These are phyloP conservation scores for Didymella pomorum DNA, from an alignment of 2,329 filamentous ascomycete genomes.

Conservation along the genomic window DNA sequence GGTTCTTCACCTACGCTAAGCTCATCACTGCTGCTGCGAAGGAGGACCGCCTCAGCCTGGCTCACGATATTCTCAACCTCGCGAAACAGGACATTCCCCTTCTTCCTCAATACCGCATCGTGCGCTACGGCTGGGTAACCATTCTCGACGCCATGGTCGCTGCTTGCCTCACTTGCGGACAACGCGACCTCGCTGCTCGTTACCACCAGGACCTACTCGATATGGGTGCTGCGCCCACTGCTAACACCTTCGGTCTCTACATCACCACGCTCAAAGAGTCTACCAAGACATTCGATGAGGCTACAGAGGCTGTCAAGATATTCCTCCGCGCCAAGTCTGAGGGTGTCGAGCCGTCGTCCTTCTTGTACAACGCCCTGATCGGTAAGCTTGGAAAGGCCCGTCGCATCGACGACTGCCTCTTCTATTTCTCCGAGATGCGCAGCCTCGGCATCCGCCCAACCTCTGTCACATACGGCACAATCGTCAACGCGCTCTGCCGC, in stretches of 20 bases:
- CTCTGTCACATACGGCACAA: slow-evolving; percentile 96
- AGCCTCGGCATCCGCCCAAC: slow-evolving; percentile 91
- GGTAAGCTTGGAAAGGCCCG: slow-evolving; percentile 98
- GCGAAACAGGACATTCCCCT: slow-evolving; percentile 89
- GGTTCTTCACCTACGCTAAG: slow-evolving; percentile 97
- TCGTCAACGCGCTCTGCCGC: slow-evolving; percentile 96
- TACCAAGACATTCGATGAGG: slow-evolving; percentile 96
- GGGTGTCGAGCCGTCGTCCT: slow-evolving; percentile 93
- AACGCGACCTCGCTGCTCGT: slow-evolving; percentile 80
- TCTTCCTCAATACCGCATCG: slow-evolving; percentile 81
- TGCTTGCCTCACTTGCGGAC: slow-evolving; percentile 83
- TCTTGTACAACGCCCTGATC: slow-evolving; percentile 97
- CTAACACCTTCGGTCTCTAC: slow-evolving; percentile 97
- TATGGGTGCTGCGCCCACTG: slow-evolving; percentile 89
- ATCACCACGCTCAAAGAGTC: slow-evolving; percentile 99
- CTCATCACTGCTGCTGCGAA: slow-evolving; percentile 90
- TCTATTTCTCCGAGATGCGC: slow-evolving; percentile 98
- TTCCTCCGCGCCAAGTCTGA: slow-evolving; percentile 93
- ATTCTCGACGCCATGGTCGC: slow-evolving; percentile 97
- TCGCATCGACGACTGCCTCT: slow-evolving; percentile 96
- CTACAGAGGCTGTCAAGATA: slow-evolving; percentile 95
- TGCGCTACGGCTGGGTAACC: slow-evolving; percentile 94
- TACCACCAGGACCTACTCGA: slow-evolving; percentile 91
- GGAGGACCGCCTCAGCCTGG: slow-evolving; percentile 80
- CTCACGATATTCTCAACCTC: slow-evolving; percentile 87